phyloP scores from a whole-genome alignment of 371 early-diverging fungal species.

The Entomophthora muscae region DNA sequence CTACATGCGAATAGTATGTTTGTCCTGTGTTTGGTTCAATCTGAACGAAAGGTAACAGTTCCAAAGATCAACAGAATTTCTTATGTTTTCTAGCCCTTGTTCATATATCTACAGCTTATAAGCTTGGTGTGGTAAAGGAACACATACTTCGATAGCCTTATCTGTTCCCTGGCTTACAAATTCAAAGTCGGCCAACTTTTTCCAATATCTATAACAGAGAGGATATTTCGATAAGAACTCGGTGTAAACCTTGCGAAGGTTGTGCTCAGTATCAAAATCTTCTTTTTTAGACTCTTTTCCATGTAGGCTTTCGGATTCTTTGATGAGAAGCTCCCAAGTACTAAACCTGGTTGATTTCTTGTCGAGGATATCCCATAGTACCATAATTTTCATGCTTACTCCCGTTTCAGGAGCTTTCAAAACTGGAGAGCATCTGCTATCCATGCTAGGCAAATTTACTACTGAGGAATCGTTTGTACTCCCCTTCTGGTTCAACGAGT shows the following conservation, averaged over 20 bases:
- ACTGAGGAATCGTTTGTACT: too few species aligned
- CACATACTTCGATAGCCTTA: background rate
- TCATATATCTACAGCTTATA: background rate
- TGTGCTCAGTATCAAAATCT: constrained; percentile 4
- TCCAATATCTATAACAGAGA: constrained; percentile 57
- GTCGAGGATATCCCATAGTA: background rate
- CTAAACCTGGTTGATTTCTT: background rate
- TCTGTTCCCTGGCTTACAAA: constrained; percentile 18
- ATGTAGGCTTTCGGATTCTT: background rate
- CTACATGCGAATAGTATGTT: background rate
- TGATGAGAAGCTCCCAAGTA: background rate
- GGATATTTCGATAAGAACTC: constrained; percentile 43
- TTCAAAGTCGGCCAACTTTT: constrained; percentile 47
- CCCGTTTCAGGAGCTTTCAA: background rate
- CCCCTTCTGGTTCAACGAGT: too few species aligned
- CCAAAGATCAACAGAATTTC: background rate
- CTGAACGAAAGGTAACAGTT: background rate
- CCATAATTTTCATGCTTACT: background rate
- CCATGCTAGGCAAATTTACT: too few species aligned
- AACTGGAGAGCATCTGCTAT: too few species aligned
- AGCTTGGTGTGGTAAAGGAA: background rate
- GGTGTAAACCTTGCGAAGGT: constrained; percentile 33
- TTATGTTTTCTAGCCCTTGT: background rate
- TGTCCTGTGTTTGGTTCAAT: background rate
- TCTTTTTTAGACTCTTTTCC: background rate